These are phyloP conservation scores for Paramecium tetraurelia DNA, from an alignment of 73 alveolate genomes.

Conservation along the genomic window DNA sequence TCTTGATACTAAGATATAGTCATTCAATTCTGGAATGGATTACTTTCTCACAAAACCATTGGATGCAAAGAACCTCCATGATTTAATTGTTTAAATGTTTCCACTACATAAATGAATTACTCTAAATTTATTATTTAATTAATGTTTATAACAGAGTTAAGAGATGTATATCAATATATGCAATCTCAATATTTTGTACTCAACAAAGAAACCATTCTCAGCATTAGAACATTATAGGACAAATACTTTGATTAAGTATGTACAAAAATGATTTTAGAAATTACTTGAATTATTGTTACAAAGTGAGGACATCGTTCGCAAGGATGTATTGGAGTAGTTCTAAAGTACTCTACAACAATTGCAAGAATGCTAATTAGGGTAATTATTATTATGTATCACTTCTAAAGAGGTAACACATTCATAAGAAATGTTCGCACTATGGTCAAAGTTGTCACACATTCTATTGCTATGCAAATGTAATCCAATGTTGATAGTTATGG, in stretches of 20 bases:
- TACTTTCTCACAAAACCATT: constrained; percentile 6
- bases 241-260: background rate
- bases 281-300: constrained; percentile 12
- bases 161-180: constrained; percentile 12
- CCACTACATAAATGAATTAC: background rate
- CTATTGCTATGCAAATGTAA: background rate
- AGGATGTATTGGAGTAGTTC: background rate
- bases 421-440: background rate
- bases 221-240: background rate
- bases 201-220: background rate
- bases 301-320: background rate
- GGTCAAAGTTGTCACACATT: background rate
- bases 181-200: background rate
- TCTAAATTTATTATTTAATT: background rate
- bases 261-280: background rate
- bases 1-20: background rate
- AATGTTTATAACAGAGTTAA: background rate
- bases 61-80: background rate
- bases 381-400: background rate
- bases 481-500: background rate
- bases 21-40: background rate
- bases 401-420: background rate
- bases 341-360: background rate
- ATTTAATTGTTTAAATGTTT: background rate
- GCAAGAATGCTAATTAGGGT: background rate